Evolutionary conservation across 768 basidiomycete genomes (phyloP).

Genomic region (Pleurotus salmoneostramineus): DNA sequence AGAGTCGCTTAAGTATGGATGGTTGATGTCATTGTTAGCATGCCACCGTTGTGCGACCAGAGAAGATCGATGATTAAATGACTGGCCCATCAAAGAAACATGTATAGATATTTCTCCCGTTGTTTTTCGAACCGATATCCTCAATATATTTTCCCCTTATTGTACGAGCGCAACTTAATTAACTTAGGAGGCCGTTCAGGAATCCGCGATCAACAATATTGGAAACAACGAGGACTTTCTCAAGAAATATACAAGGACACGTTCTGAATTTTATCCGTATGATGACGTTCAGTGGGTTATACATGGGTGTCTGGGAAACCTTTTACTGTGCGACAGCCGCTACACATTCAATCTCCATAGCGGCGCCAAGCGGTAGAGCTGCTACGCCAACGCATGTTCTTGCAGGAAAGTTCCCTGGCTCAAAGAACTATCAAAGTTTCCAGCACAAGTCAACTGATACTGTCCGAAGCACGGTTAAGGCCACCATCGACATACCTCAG

Average conservation of each 20-base stretch:
- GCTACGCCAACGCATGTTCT: slow-evolving; percentile 58
- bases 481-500: slow-evolving; percentile 20
- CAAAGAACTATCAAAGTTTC: slow-evolving; percentile 37
- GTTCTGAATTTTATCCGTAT: not conserved
- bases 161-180: too few relatives aligned
- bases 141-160: too few relatives aligned
- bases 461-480: too few relatives aligned
- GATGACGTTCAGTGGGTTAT: too few relatives aligned
- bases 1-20: not conserved
- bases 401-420: slow-evolving; percentile 41
- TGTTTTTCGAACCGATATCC: too few relatives aligned
- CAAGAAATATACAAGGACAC: not conserved
- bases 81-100: not conserved
- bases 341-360: slow-evolving; percentile 60
- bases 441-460: too few relatives aligned
- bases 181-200: too few relatives aligned
- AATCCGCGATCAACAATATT: too few relatives aligned
- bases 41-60: slow-evolving; percentile 4
- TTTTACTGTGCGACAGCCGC: slow-evolving; percentile 30
- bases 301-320: too few relatives aligned
- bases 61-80: not conserved
- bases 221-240: not conserved
- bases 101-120: not conserved
- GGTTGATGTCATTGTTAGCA: not conserved
- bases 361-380: slow-evolving; percentile 46